phyloP scores from a whole-genome alignment of 257 asterid genomes.

The Solanum chaucha region DNA sequence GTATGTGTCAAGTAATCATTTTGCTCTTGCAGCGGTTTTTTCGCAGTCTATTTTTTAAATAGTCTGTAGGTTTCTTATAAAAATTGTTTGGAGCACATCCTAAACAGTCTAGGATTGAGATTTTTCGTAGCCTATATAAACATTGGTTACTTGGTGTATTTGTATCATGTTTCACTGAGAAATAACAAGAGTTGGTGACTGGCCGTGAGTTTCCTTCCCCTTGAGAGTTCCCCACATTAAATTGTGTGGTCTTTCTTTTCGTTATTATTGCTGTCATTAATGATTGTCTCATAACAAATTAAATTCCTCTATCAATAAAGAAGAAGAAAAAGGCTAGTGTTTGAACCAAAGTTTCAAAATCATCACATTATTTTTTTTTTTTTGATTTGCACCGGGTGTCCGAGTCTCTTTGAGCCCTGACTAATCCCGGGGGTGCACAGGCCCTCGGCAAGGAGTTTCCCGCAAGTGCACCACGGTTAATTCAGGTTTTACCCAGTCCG shows the following conservation, averaged over 20 bases:
- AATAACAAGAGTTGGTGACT: background rate
- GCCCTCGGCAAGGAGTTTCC: no score
- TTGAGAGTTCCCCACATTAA: background rate
- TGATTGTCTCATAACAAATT: background rate
- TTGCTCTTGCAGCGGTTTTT: background rate
- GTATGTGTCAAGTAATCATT: slow-evolving; percentile 16
- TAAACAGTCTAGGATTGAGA: background rate
- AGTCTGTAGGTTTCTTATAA: background rate
- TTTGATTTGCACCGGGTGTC: no score
- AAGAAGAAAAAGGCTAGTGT: background rate
- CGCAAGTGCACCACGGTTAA: no score
- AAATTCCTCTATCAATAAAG: background rate
- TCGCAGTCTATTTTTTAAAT: background rate
- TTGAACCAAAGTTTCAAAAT: background rate
- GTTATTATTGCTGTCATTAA: background rate
- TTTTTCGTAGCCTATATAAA: background rate
- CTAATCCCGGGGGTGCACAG: no score
- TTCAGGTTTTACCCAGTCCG: no score
- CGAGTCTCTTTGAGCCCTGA: no score
- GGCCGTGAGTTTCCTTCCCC: background rate
- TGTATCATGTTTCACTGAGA: background rate
- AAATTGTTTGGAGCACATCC: background rate
- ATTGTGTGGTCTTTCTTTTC: background rate
- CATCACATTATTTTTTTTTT: background rate
- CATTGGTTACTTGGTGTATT: background rate